These are phyloP conservation scores for Blastobotrys peoriensis DNA, from an alignment of 805 yeast genomes.

Conservation along the genomic window DNA sequence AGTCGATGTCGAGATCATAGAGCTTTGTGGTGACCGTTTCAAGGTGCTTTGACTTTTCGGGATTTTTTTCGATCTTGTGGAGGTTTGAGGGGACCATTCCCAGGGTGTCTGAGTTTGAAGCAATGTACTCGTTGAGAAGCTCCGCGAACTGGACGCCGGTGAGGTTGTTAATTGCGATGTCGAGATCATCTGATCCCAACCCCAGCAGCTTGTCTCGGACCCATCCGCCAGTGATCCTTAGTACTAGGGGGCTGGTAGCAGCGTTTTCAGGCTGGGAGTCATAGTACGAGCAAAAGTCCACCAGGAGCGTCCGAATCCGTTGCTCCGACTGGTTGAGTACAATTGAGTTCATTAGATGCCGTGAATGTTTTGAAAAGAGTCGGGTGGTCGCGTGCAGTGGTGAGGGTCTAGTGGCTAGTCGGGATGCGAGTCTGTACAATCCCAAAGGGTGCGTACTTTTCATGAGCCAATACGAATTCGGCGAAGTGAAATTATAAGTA, in stretches of 20 bases:
- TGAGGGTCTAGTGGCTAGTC: too few relatives aligned
- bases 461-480: too few relatives aligned
- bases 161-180: conserved; percentile 78
- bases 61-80: conserved; percentile 85
- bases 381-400: too few relatives aligned
- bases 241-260: conserved; percentile 34
- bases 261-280: conserved; percentile 13
- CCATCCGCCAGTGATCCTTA: conserved; percentile 97
- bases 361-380: too few relatives aligned
- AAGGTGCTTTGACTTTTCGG: conserved; percentile 91
- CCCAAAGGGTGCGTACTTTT: too few relatives aligned
- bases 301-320: conserved; percentile 26
- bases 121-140: conserved; percentile 47
- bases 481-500: too few relatives aligned
- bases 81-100: conserved; percentile 32
- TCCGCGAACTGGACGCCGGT: conserved; percentile 85
- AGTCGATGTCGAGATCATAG: conserved; percentile 81
- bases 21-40: conserved; percentile 93
- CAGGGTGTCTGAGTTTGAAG: conserved; percentile 26
- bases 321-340: conserved; percentile 27
- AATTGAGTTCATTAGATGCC: conserved; percentile 17
- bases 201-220: conserved; percentile 91
- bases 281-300: conserved; percentile 26
- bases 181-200: conserved; percentile 75
- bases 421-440: too few relatives aligned